phyloP scores from a whole-genome alignment of 2,329 filamentous ascomycete genomes.

The Cladophialophora immunda region DNA sequence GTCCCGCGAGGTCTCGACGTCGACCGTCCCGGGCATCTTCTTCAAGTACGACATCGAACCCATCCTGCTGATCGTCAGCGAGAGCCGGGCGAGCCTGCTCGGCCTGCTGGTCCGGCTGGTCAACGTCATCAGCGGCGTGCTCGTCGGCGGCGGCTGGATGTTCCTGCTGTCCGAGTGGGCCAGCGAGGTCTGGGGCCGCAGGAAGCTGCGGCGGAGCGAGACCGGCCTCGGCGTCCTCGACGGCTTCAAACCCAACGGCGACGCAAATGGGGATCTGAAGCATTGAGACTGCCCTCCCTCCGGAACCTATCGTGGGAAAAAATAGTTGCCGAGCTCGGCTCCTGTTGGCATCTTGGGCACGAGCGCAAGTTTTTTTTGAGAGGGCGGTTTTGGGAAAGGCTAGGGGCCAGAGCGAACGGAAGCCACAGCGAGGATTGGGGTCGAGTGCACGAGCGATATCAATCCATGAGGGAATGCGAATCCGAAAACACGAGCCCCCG shows the following conservation, averaged over 20 bases:
- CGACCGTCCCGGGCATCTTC: slow-evolving; percentile 84
- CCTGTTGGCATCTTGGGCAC: no score
- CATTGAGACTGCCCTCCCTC: slow-evolving; percentile 1
- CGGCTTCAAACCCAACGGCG: slow-evolving; percentile 27
- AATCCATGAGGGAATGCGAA: no score
- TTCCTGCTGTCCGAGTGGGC: slow-evolving; percentile 86
- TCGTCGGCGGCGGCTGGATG: slow-evolving; percentile 93
- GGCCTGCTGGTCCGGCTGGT: slow-evolving; percentile 81
- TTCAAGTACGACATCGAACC: slow-evolving; percentile 99
- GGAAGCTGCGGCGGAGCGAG: slow-evolving; percentile 47
- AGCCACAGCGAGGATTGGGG: no score
- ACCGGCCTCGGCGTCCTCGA: slow-evolving; percentile 32
- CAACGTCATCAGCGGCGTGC: slow-evolving; percentile 87
- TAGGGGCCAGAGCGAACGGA: no score
- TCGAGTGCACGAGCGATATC: no score
- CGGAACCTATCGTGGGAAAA: no score
- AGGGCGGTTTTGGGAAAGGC: no score
- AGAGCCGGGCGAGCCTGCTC: slow-evolving; percentile 79
- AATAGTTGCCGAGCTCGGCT: no score
- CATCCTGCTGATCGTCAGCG: slow-evolving; percentile 83
- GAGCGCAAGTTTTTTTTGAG: no score
- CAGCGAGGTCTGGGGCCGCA: slow-evolving; percentile 58
- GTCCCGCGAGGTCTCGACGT: slow-evolving; percentile 73
- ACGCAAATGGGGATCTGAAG: slow-evolving; percentile 56
- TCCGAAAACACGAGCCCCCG: no score